Evolutionary conservation across 208 protist genomes (phyloP), one percentile per base, ranked within the genome.

Genomic region (Trypanosoma rangeli): DNA sequence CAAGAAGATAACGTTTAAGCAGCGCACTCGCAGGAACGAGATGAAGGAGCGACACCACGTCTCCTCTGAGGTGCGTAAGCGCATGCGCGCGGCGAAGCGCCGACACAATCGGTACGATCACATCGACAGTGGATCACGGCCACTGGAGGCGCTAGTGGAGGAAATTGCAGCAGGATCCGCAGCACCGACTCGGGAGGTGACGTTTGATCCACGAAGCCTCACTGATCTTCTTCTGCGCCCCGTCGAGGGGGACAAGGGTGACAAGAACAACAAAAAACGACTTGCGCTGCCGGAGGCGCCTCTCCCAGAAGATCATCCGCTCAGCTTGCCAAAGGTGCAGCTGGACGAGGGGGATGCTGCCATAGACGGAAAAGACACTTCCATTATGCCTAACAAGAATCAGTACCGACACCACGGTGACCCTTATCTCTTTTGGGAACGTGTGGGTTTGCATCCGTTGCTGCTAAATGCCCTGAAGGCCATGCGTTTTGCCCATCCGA

Each of bases 401-500:
- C 78, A 88, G 49, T 93, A 92, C 71, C 80, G 78, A 49, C 86
- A 93, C 70, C 84, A 83, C 49, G 92, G 86, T 3, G 85, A 87
- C 66, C 49, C 83, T 0, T 90, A 94, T 67, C 39, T 93, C 0
- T 92, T 95, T 65, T 96, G 92, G 89, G 82, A 94, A 68, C 85
- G 89, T 22, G 71, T 91, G 8, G 87, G 84, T 24, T 66, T 96
- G 20, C 83, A 93, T 69, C 85, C 83, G 13, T 69, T 73, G 0
- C 74, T 96, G 29, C 68, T 93, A 26, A 66, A 79, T 64, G 92
- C 89, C 7, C 68, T 96, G 62, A 80, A 80, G 16, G 65, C 66
- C 37, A 79, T 93, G 81, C 78, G 80, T 42, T 96, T 96, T 63
- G 83, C 83, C 10, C 87, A 94, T 61, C 89, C 92, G 12, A 96